Conservation (phyloP, 331 rosid genomes). For the Ulmus americana region DNA sequence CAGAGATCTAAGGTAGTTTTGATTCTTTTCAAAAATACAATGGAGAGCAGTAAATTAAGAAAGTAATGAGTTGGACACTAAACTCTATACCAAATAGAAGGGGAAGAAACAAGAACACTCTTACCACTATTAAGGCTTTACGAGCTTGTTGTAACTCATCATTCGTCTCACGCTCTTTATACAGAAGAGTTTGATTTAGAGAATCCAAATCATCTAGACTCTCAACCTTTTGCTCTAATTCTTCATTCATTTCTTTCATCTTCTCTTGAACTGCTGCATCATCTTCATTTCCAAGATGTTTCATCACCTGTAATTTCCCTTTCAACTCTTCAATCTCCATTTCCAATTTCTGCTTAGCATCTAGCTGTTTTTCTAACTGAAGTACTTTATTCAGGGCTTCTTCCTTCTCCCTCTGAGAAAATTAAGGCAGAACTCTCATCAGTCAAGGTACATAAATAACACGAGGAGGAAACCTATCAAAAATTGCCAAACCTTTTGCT, state of each 20-base stretch:
- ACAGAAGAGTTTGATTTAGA: constrained; percentile 49
- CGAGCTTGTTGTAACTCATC: constrained; percentile 91
- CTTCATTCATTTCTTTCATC: constrained; percentile 66
- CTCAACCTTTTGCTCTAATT: constrained; percentile 44
- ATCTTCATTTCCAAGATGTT: constrained; percentile 85
- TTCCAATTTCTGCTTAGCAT: constrained; percentile 81
- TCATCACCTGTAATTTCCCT: constrained; percentile 86
- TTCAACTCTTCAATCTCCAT: constrained; percentile 84
- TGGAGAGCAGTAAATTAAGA: not conserved
- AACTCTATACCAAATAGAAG: not conserved
- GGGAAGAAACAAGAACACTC: constrained; percentile 16
- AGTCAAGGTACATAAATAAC: constrained; percentile 10
- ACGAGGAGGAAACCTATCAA: constrained; percentile 4
- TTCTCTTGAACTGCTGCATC: constrained; percentile 66
- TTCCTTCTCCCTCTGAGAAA: constrained; percentile 72
- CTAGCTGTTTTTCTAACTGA: constrained; percentile 75
- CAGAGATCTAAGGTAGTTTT: too few relatives aligned
- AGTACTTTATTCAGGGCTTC: constrained; percentile 72
- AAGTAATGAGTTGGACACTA: not conserved
- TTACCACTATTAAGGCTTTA: constrained; percentile 52
- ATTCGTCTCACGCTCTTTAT: constrained; percentile 77
- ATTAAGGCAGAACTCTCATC: constrained; percentile 12
- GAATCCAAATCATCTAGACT: constrained; percentile 40
- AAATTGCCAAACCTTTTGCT: constrained; percentile 60
- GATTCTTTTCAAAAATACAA: too few relatives aligned